Evolutionary conservation across 768 basidiomycete genomes (phyloP).

Genomic region (Daedalea quercina): DNA sequence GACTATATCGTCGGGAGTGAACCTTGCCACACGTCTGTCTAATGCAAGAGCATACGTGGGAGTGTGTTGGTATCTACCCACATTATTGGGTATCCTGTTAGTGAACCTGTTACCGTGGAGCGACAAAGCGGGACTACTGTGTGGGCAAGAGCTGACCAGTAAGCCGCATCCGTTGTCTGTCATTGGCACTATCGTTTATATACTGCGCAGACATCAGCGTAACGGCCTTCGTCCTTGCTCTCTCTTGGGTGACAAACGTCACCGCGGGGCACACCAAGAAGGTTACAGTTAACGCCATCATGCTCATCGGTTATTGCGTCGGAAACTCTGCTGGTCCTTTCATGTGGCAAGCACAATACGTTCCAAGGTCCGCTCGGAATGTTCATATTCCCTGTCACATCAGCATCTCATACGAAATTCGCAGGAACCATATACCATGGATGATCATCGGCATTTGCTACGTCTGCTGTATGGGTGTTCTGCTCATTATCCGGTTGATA

Average conservation of each 20-base stretch:
- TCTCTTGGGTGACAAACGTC: conserved; percentile 60
- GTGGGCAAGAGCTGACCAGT: conserved; percentile 49
- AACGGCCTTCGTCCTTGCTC: conserved; percentile 52
- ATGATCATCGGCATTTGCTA: conserved; percentile 66
- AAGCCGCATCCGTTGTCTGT: conserved; percentile 14
- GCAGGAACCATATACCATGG: conserved; percentile 72
- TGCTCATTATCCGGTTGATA: conserved; percentile 44
- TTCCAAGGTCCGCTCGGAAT: conserved; percentile 42
- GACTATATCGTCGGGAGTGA: conserved; percentile 3
- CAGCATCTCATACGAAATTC: background rate
- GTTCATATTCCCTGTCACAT: background rate
- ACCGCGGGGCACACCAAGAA: conserved; percentile 71
- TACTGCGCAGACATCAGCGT: conserved; percentile 35
- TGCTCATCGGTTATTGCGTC: conserved; percentile 64
- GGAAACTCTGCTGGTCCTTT: conserved; percentile 66
- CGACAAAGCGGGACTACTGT: conserved; percentile 59
- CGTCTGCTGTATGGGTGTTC: conserved; percentile 39
- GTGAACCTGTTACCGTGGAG: conserved; percentile 60
- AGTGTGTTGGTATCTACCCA: conserved; percentile 53
- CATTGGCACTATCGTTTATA: background rate
- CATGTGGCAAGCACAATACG: conserved; percentile 70
- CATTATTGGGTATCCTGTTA: conserved; percentile 54
- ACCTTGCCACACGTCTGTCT: conserved; percentile 25
- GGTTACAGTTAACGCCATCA: conserved; percentile 64
- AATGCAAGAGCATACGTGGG: conserved; percentile 59